phyloP scores from a whole-genome alignment of 768 basidiomycete species.

The Tulasnella sp. region DNA sequence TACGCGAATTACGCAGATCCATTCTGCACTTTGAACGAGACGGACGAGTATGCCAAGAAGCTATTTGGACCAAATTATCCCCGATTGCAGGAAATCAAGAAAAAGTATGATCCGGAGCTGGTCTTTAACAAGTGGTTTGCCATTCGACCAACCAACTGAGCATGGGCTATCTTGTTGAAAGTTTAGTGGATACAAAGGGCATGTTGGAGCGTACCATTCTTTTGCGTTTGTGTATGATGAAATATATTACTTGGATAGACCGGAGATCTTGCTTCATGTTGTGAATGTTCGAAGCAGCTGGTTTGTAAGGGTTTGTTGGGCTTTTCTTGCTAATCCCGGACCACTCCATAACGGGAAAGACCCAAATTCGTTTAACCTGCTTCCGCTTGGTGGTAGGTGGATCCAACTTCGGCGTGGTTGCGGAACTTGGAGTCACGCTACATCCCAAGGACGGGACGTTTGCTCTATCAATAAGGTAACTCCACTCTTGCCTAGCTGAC shows the following conservation, averaged over 20 bases:
- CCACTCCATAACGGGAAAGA: not conserved
- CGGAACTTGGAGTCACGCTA: slow-evolving; percentile 17
- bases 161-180: not conserved
- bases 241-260: too few species aligned
- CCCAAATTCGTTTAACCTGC: not conserved
- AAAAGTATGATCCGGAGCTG: slow-evolving; percentile 35
- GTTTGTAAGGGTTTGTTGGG: too few species aligned
- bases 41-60: slow-evolving; percentile 18
- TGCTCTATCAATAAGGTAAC: slow-evolving; percentile 9
- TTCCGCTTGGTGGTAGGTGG: not conserved
- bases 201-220: too few species aligned
- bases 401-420: slow-evolving; percentile 25
- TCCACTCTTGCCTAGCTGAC: not conserved
- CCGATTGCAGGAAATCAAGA: slow-evolving; percentile 33
- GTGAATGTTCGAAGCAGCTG: too few species aligned
- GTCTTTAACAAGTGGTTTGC: slow-evolving; percentile 38
- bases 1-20: slow-evolving; percentile 15
- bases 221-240: too few species aligned
- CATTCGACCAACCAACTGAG: slow-evolving; percentile 29
- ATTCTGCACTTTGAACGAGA: slow-evolving; percentile 14
- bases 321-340: not conserved
- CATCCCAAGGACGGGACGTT: slow-evolving; percentile 20
- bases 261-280: too few species aligned
- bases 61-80: slow-evolving; percentile 35
- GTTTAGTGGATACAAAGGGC: too few species aligned